These are phyloP conservation scores for Neofusicoccum ribis DNA, from an alignment of 2,329 filamentous ascomycete species.

Conservation along the genomic window DNA sequence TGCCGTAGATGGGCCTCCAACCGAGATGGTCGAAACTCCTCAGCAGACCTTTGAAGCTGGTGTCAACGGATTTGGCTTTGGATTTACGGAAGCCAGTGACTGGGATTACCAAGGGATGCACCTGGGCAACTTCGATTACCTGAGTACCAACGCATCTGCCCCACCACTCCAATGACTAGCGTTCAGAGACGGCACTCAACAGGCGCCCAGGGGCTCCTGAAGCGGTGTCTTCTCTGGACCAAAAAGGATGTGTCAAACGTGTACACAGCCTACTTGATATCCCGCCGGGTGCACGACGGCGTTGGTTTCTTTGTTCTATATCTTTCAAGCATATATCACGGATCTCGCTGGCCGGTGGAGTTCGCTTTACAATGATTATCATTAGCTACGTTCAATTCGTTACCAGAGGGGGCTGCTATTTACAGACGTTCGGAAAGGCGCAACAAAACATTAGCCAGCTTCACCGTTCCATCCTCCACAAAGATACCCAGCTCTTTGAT, in stretches of 20 bases:
- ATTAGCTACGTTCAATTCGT: not conserved
- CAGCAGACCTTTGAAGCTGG: slow-evolving; percentile 27
- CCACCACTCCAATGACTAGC: not conserved
- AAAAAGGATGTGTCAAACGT: not conserved
- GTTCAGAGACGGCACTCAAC: not conserved
- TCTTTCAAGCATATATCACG: not conserved
- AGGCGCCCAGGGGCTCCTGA: not conserved
- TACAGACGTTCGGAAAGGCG: not conserved
- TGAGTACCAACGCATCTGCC: slow-evolving; percentile 23
- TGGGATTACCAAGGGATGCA: slow-evolving; percentile 34
- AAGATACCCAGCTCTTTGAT: slow-evolving; percentile 22
- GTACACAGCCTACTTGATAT: not conserved
- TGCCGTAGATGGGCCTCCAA: slow-evolving; percentile 34
- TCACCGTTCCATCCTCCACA: slow-evolving; percentile 20
- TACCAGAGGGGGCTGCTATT: not conserved
- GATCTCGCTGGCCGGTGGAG: not conserved
- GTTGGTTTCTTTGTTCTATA: not conserved
- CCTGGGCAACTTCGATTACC: slow-evolving; percentile 34
- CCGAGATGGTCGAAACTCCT: slow-evolving; percentile 31
- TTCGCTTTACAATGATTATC: not conserved
- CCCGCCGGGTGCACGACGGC: not conserved
- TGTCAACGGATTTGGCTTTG: slow-evolving; percentile 24
- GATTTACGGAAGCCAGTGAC: slow-evolving; percentile 38
- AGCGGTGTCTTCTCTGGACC: not conserved
- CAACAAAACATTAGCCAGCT: slow-evolving; percentile 4